A percentile compares a stretch with the other conserved stretches of the same genome.
Evolutionary conservation across 2,329 filamentous ascomycete species (phyloP).

Genomic region (Zymoseptoria crescenta): DNA sequence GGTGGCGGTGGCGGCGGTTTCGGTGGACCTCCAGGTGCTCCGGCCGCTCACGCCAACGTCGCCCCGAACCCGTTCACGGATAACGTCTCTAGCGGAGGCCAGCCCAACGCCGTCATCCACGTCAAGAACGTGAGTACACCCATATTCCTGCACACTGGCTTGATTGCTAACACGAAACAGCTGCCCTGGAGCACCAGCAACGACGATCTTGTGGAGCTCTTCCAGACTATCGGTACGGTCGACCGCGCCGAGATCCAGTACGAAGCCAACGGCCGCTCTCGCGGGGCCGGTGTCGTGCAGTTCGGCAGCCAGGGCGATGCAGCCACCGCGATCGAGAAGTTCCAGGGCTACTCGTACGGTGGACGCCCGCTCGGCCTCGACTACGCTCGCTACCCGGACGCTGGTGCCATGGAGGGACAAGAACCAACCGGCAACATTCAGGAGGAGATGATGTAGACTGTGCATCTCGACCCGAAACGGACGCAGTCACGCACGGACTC

Average conservation of each 20-base stretch:
- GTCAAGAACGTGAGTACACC: slow-evolving; percentile 78
- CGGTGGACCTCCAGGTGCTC: slow-evolving; percentile 38
- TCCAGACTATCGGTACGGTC: slow-evolving; percentile 96
- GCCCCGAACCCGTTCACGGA: slow-evolving; percentile 89
- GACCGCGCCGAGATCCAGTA: slow-evolving; percentile 99
- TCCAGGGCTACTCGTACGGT: slow-evolving; percentile 95
- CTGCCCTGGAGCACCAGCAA: slow-evolving; percentile 99
- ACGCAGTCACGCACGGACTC: neutral
- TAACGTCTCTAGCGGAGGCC: slow-evolving; percentile 76
- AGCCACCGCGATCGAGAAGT: slow-evolving; percentile 91
- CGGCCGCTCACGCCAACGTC: slow-evolving; percentile 33
- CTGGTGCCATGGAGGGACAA: slow-evolving; percentile 72
- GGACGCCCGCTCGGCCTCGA: slow-evolving; percentile 86
- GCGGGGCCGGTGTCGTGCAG: slow-evolving; percentile 91
- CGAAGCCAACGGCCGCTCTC: slow-evolving; percentile 89
- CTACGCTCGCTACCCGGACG: slow-evolving; percentile 85
- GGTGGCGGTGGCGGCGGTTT: slow-evolving; percentile 52
- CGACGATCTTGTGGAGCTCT: slow-evolving; percentile 91
- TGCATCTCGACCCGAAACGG: slow-evolving; percentile 2
- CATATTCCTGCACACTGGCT: slow-evolving; percentile 10
- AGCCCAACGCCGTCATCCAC: slow-evolving; percentile 78
- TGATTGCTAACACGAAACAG: slow-evolving; percentile 41
- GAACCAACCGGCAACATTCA: slow-evolving; percentile 68
- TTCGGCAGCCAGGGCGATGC: slow-evolving; percentile 79
- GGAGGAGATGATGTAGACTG: slow-evolving; percentile 84